A percentile compares a stretch with the other conserved stretches of the same genome.
phyloP scores from a whole-genome alignment of 140 eudicot genomes.

The Anethum foeniculum region DNA sequence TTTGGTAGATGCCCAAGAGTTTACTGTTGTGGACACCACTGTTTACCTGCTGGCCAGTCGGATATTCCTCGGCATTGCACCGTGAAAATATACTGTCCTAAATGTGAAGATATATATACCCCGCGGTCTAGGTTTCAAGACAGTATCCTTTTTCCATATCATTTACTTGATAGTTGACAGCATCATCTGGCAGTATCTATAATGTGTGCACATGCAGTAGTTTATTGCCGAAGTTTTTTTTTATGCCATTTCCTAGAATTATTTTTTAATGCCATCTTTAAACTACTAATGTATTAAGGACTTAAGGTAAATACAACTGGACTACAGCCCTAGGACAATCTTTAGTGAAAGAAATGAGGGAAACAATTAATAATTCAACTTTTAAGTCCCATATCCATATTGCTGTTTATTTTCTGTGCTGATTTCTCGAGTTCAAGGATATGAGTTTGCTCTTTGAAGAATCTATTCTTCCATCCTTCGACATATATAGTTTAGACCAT shows the following conservation, averaged over 20 bases:
- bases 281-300: neutral
- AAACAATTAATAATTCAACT: too few species aligned
- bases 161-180: neutral
- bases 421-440: neutral
- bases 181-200: neutral
- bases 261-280: neutral
- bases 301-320: too few species aligned
- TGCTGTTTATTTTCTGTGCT: neutral
- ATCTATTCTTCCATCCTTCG: neutral
- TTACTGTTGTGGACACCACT: conserved; percentile 27
- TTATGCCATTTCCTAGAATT: neutral
- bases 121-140: conserved; percentile 30
- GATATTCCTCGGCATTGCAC: conserved; percentile 28
- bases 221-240: neutral
- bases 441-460: neutral
- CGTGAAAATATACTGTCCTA: conserved; percentile 35
- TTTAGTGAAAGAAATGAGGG: too few species aligned
- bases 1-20: conserved; percentile 40
- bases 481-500: neutral
- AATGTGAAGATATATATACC: conserved; percentile 31
- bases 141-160: conserved; percentile 17
- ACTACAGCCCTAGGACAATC: neutral
- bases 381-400: too few species aligned
- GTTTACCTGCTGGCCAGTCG: conserved; percentile 37
- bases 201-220: neutral